Conservation (phyloP, 1,139 yeast species). For the Cylindricascospora bacillispora region DNA sequence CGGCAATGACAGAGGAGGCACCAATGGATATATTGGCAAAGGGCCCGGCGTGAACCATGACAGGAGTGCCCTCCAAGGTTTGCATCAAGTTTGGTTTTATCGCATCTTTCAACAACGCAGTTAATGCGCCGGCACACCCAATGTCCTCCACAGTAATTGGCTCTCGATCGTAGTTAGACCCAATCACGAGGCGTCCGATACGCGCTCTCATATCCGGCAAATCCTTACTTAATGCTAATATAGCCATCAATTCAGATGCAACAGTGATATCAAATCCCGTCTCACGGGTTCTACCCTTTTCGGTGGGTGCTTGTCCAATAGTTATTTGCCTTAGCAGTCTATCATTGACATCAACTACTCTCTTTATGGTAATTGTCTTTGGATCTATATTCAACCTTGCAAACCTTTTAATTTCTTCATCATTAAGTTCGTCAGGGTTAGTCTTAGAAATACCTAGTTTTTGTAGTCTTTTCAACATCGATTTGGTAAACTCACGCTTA, state of each 20-base stretch:
- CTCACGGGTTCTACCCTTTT: conserved; percentile 76
- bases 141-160: conserved; percentile 94
- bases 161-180: conserved; percentile 65
- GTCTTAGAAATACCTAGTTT: conserved; percentile 75
- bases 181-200: conserved; percentile 85
- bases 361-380: conserved; percentile 87
- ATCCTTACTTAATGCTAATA: conserved; percentile 76
- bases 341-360: conserved; percentile 95
- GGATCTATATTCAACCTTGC: conserved; percentile 90
- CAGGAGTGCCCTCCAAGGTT: conserved; percentile 96
- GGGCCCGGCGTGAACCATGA: conserved; percentile 96
- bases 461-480: conserved; percentile 65
- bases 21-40: conserved; percentile 97
- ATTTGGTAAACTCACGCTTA: conserved; percentile 58
- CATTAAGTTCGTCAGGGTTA: conserved; percentile 70
- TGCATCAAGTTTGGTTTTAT: conserved; percentile 97
- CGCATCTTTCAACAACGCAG: conserved; percentile 92
- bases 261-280: conserved; percentile 97
- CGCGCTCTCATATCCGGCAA: conserved; percentile 81
- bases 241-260: conserved; percentile 97
- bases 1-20: conserved; percentile 90
- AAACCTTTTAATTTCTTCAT: conserved; percentile 62
- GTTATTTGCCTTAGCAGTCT: conserved; percentile 86
- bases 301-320: conserved; percentile 88
- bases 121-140: conserved; percentile 95